Evolutionary conservation across 2,329 filamentous ascomycete genomes (phyloP), one percentile per base, ranked within the genome.

Genomic region (Canariomyces notabilis): DNA sequence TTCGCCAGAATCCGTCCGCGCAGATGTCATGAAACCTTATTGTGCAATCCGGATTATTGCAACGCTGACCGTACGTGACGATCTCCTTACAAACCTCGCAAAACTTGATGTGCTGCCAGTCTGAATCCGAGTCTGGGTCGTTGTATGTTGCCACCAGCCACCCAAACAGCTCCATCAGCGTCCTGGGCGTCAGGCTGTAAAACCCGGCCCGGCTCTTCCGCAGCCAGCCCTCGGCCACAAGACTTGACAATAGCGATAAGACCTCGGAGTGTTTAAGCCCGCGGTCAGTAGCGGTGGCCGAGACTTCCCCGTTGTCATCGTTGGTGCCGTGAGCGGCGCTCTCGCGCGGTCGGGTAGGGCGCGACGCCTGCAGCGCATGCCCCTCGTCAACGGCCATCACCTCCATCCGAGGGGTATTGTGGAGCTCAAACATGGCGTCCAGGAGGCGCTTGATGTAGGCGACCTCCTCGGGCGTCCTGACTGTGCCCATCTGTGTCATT

Each of bases 71-170:
- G 53, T 85, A 71, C 1, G 91, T 98, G 33, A 97, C 80, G 51
- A 97, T 85, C 54, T 95, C 89, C 64, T 82, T 86, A 66, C 93
- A 98, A 0, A 87, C 89, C 60, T 85, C 79, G 63, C 93, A 98
- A 52, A 83, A 80, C 68, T 93, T 95, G 63, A 98, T 86, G 52
- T 82, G 80, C 61, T 88, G 77, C 73, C 77, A 81, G 26, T 80
- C 80, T n/a, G 69, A 67, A 8, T 79, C 80, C 1, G 74, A 72
- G 8, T 80, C 77, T 0, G 75, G 68, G 45, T 94, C 87, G 61
- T 98, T 97, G 66, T 95, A 98, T 21, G 85, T 88, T 43, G 87
- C 86, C n/a, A 88, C 69, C 39, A 98, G 75, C 83, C 90, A 97
- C 2, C 78, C 75, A 48, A 85, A 76, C 47, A 98, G 69, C 71